Conservation (phyloP, 352 stramenopile species). For the Phytophthora kernoviae region DNA sequence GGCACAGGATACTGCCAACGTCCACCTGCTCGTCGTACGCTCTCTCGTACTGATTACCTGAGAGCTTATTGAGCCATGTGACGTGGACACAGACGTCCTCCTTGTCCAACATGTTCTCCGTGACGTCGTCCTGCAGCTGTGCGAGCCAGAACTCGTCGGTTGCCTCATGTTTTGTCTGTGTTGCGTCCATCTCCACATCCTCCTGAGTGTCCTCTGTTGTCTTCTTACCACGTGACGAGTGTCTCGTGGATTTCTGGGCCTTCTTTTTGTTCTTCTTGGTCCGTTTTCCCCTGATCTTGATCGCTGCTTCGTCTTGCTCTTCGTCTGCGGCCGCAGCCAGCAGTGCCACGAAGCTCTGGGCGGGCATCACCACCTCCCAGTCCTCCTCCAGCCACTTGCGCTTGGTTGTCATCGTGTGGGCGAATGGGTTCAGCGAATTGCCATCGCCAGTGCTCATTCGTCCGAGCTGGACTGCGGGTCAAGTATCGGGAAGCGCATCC, state of each 20-base stretch:
- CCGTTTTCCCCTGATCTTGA: conserved; percentile 30
- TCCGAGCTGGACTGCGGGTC: too few species aligned
- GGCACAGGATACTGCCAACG: conserved; percentile 74
- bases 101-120: conserved; percentile 65
- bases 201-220: not conserved
- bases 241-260: not conserved
- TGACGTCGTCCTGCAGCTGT: conserved; percentile 78
- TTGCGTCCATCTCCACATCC: not conserved
- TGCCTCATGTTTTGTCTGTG: not conserved
- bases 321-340: conserved; percentile 34
- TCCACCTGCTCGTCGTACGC: conserved; percentile 68
- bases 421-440: too few species aligned
- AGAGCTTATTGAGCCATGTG: conserved; percentile 63
- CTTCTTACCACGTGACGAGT: not conserved
- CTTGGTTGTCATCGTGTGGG: conserved; percentile 37
- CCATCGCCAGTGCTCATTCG: too few species aligned
- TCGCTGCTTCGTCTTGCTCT: not conserved
- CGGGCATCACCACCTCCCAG: conserved; percentile 70
- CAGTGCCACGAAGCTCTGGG: conserved; percentile 71
- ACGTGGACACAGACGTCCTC: conserved; percentile 55
- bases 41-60: conserved; percentile 41
- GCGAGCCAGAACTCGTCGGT: conserved; percentile 68
- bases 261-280: too few species aligned
- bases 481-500: too few species aligned
- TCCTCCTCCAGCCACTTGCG: conserved; percentile 74